Conservation (phyloP, 768 basidiomycete genomes). For the Mycena filopes region DNA sequence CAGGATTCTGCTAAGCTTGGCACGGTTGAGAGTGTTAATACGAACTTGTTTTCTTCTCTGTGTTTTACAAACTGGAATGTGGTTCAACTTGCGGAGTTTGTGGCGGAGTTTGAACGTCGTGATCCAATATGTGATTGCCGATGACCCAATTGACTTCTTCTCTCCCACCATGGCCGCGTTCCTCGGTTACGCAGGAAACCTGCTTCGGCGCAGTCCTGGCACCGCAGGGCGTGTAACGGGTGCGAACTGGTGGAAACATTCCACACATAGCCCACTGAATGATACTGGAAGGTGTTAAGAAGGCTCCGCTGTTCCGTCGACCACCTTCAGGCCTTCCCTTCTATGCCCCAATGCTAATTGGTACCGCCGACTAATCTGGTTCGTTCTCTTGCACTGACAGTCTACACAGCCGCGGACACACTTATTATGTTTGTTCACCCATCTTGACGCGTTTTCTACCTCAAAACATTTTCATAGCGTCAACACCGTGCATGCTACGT, state of each 20-base stretch:
- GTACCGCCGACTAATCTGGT: not conserved
- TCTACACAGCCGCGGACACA: slow-evolving; percentile 14
- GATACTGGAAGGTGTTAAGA: no score
- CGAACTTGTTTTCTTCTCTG: no score
- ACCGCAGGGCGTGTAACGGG: slow-evolving; percentile 12
- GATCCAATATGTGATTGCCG: slow-evolving; percentile 7
- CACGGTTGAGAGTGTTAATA: no score
- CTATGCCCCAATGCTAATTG: slow-evolving; percentile 15
- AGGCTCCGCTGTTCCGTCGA: slow-evolving; percentile 10
- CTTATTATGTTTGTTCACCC: slow-evolving; percentile 10
- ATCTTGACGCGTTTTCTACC: not conserved
- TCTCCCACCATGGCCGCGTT: slow-evolving; percentile 18
- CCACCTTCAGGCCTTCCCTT: slow-evolving; percentile 14
- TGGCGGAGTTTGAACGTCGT: no score
- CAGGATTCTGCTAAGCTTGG: not conserved
- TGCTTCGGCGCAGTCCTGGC: slow-evolving; percentile 9
- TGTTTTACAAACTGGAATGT: no score
- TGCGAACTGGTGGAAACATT: no score
- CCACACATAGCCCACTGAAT: no score
- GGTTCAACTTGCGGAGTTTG: no score
- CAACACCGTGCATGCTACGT: slow-evolving; percentile 24
- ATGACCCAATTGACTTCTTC: no score
- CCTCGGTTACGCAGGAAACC: slow-evolving; percentile 16
- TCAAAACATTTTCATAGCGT: slow-evolving; percentile 1
- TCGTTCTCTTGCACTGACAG: slow-evolving; percentile 1